phyloP scores from a whole-genome alignment of 2,329 filamentous ascomycete genomes.

The Botrytis pseudocinerea region DNA sequence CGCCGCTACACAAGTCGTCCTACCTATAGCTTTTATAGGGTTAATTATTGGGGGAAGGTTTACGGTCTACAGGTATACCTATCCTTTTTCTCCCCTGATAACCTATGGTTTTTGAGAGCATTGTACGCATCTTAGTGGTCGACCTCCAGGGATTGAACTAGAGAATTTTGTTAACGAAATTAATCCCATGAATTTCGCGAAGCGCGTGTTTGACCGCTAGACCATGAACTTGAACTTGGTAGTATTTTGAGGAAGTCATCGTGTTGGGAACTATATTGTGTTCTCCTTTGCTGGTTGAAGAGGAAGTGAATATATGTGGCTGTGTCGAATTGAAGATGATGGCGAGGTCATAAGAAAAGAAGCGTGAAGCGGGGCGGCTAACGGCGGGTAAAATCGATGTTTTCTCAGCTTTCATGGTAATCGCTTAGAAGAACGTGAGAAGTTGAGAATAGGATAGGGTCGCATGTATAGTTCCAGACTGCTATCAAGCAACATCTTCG shows the following conservation, averaged over 20 bases:
- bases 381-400: neutral
- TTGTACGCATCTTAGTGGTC: constrained; percentile 13
- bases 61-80: constrained; percentile 6
- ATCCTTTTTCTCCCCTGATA: neutral
- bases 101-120: neutral
- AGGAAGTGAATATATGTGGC: constrained; percentile 12
- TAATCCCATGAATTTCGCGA: neutral
- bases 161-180: constrained; percentile 1
- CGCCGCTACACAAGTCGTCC: constrained; percentile 4
- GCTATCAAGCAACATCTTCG: neutral
- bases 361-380: neutral
- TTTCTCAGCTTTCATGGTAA: neutral
- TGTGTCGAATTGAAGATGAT: neutral
- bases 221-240: constrained; percentile 21
- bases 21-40: constrained; percentile 17
- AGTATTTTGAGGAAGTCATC: neutral
- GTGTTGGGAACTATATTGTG: neutral
- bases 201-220: neutral
- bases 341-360: neutral
- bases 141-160: constrained; percentile 7
- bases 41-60: neutral
- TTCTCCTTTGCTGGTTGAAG: neutral
- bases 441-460: neutral
- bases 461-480: neutral
- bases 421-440: too few species aligned